Conservation (phyloP, 176 grass and related monocot species). For the Musa beccarii region DNA sequence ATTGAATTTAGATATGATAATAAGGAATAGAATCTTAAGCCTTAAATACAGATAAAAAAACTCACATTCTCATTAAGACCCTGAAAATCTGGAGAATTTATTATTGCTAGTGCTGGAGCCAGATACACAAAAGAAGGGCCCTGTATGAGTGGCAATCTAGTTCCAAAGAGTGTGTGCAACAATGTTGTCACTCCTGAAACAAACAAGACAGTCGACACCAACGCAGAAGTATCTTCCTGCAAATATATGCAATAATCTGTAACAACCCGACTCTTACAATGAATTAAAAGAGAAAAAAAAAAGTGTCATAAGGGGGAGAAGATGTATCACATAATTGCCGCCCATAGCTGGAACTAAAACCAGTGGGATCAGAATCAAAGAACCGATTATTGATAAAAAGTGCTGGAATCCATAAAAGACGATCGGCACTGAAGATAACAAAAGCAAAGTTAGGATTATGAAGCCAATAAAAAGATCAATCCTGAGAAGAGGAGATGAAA, state of each 20-base stretch:
- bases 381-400: slow-evolving; percentile 91
- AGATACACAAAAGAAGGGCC: slow-evolving; percentile 97
- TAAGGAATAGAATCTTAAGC: not conserved
- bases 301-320: too few species aligned
- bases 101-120: slow-evolving; percentile 71
- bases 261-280: too few species aligned
- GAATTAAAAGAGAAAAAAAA: not conserved
- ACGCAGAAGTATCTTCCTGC: slow-evolving; percentile 73
- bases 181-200: slow-evolving; percentile 70
- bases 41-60: not conserved
- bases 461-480: too few species aligned
- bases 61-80: slow-evolving; percentile 87
- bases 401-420: slow-evolving; percentile 65
- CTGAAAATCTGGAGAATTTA: slow-evolving; percentile 78
- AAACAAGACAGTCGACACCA: slow-evolving; percentile 85
- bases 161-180: slow-evolving; percentile 71
- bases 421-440: slow-evolving; percentile 53
- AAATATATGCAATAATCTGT: too few species aligned
- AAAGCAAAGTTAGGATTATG: not conserved
- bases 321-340: slow-evolving; percentile 49
- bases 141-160: slow-evolving; percentile 78
- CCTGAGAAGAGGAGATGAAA: not conserved
- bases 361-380: slow-evolving; percentile 75
- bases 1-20: slow-evolving; percentile 8
- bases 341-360: slow-evolving; percentile 92